Percentiles rank a stretch among this genome's conserved stretches.
Evolutionary conservation across 163 green algal genomes (phyloP).

Genomic region (Chlamydomonas reinhardtii): DNA sequence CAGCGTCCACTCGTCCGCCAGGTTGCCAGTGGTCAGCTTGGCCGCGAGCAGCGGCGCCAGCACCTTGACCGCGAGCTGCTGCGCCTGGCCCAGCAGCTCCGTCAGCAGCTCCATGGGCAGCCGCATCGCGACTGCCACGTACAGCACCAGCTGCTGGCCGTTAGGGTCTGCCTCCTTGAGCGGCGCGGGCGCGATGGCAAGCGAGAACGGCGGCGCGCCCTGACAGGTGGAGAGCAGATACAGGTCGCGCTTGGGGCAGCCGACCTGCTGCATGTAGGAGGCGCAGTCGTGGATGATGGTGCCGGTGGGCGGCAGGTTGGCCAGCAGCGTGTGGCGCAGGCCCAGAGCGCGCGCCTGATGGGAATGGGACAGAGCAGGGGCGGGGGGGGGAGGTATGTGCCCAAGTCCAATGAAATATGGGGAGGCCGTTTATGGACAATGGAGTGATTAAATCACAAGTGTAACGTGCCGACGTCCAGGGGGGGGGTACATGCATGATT

Average conservation of each 20-base stretch:
- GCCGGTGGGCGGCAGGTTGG: slow-evolving; percentile 14
- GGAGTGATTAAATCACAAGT: no score
- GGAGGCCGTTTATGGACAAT: no score
- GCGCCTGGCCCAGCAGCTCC: slow-evolving; percentile 13
- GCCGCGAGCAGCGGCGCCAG: slow-evolving; percentile 14
- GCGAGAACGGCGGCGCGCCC: slow-evolving; percentile 12
- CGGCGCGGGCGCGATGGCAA: slow-evolving; percentile 28
- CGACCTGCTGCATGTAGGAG: slow-evolving; percentile 45
- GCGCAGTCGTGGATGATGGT: slow-evolving; percentile 43
- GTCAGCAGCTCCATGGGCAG: slow-evolving; percentile 26
- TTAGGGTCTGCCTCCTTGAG: background rate
- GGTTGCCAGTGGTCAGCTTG: background rate
- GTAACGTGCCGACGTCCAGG: no score
- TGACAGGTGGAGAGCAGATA: slow-evolving; percentile 38
- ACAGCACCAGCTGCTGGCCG: slow-evolving; percentile 10
- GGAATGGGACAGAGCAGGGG: background rate
- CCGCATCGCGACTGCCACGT: background rate
- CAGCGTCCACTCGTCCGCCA: slow-evolving; percentile 38
- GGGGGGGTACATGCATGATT: no score
- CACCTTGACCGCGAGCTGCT: background rate
- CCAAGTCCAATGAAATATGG: no score
- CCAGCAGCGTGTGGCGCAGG: slow-evolving; percentile 37
- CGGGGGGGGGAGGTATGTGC: background rate
- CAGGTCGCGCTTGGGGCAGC: slow-evolving; percentile 42
- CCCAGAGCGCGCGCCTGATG: slow-evolving; percentile 30